Evolutionary conservation across 2,329 filamentous ascomycete species (phyloP).

Genomic region (Neoascochyta sp.): DNA sequence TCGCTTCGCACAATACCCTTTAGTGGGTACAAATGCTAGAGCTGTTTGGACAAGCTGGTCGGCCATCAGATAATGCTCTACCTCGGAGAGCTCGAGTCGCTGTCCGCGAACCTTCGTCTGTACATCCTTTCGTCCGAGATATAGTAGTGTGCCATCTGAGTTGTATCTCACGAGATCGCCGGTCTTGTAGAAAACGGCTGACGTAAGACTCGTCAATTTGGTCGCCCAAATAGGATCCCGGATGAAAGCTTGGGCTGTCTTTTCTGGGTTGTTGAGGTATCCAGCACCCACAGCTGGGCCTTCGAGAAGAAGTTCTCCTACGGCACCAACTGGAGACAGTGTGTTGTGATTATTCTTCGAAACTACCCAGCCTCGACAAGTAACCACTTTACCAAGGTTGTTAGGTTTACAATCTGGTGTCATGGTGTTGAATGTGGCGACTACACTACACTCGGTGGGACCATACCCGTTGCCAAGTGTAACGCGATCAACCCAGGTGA

Average conservation of each 20-base stretch:
- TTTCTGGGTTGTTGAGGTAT: constrained; percentile 13
- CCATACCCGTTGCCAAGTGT: constrained; percentile 11
- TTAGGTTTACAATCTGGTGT: constrained; percentile 26
- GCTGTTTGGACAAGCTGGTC: constrained; percentile 27
- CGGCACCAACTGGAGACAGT: constrained; percentile 13
- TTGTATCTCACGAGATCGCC: not conserved
- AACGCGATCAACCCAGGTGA: constrained; percentile 13
- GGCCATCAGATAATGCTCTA: constrained; percentile 36
- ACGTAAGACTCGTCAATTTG: not conserved
- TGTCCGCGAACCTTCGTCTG: not conserved
- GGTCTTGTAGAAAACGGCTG: not conserved
- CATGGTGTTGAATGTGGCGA: constrained; percentile 27
- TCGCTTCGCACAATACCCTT: constrained; percentile 31
- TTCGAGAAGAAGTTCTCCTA: constrained; percentile 54
- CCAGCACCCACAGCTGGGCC: constrained; percentile 43
- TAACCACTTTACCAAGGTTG: constrained; percentile 42
- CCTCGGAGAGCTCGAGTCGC: not conserved
- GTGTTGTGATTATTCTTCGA: constrained; percentile 13
- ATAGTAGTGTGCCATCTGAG: not conserved
- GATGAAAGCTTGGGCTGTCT: constrained; percentile 5
- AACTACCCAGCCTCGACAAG: constrained; percentile 47
- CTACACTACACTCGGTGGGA: constrained; percentile 19
- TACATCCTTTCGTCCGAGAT: not conserved
- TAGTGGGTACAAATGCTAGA: constrained; percentile 24
- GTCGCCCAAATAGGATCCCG: too few relatives aligned